Conservation (phyloP, 177 flowering plant genomes). For the Vitis hybrid region DNA sequence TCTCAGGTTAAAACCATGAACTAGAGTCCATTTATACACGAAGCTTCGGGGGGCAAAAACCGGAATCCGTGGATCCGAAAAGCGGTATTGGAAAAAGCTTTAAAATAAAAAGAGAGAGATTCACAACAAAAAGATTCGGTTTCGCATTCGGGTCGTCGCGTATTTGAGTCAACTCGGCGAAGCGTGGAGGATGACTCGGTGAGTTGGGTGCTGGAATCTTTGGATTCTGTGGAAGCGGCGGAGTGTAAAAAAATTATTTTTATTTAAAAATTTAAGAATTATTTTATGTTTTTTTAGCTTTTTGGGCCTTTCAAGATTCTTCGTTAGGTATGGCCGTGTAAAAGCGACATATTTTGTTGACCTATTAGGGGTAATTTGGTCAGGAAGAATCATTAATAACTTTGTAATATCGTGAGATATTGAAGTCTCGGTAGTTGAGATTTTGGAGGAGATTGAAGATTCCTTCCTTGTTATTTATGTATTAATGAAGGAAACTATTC, state of each 20-base stretch:
- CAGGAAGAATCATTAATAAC: too few relatives aligned
- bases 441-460: too few relatives aligned
- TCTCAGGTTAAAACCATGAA: not conserved
- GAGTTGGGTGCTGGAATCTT: slow-evolving; percentile 4
- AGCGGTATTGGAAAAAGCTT: too few relatives aligned
- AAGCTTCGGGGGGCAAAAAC: too few relatives aligned
- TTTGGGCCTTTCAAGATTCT: not conserved
- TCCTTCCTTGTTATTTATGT: too few relatives aligned
- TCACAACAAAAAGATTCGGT: slow-evolving; percentile 19
- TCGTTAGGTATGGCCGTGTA: not conserved
- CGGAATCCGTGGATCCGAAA: too few relatives aligned
- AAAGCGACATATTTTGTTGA: too few relatives aligned
- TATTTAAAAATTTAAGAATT: not conserved
- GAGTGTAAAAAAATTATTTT: not conserved
- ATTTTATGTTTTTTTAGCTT: not conserved
- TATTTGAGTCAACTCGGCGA: slow-evolving; percentile 10
- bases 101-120: not conserved
- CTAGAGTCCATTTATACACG: not conserved
- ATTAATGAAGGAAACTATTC: too few relatives aligned
- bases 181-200: slow-evolving; percentile 2
- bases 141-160: slow-evolving; percentile 34
- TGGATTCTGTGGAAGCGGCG: slow-evolving; percentile 24
- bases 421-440: too few relatives aligned
- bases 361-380: too few relatives aligned
- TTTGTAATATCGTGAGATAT: too few relatives aligned